phyloP scores from a whole-genome alignment of 2,329 filamentous ascomycete species.

The Orbilia ellipsospora region DNA sequence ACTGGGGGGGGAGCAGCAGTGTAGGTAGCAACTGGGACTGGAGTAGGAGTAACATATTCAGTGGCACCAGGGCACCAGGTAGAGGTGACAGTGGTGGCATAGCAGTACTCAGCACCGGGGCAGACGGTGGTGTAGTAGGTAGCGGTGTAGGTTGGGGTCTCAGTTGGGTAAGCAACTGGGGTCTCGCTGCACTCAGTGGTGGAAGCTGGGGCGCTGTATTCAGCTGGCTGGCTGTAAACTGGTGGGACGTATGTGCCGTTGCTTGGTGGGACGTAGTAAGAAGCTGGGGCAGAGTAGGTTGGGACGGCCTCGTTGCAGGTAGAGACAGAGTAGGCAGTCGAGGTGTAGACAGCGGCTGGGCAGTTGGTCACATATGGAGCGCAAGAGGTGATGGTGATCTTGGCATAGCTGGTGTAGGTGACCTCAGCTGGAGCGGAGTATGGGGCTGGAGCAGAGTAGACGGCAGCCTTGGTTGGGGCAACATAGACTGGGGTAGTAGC shows the following conservation, averaged over 20 bases:
- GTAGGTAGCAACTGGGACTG: not conserved
- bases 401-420: slow-evolving; percentile 51
- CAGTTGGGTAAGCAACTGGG: slow-evolving; percentile 22
- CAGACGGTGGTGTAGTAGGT: slow-evolving; percentile 54
- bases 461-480: slow-evolving; percentile 25
- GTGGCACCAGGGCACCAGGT: slow-evolving; percentile 41
- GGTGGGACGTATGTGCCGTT: slow-evolving; percentile 22
- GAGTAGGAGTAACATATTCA: slow-evolving; percentile 6
- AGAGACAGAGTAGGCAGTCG: slow-evolving; percentile 44
- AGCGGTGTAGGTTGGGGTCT: slow-evolving; percentile 38
- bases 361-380: slow-evolving; percentile 43
- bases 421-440: slow-evolving; percentile 36
- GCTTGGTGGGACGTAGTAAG: slow-evolving; percentile 28
- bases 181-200: slow-evolving; percentile 7
- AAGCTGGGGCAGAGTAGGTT: slow-evolving; percentile 9
- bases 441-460: slow-evolving; percentile 22
- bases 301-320: slow-evolving; percentile 14
- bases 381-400: slow-evolving; percentile 45
- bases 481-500: slow-evolving; percentile 4
- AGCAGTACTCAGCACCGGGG: slow-evolving; percentile 50
- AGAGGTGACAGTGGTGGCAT: slow-evolving; percentile 50
- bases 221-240: slow-evolving; percentile 21
- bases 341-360: slow-evolving; percentile 48
- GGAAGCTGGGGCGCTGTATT: slow-evolving; percentile 18
- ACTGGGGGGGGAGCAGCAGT: slow-evolving; percentile 1